These are phyloP conservation scores for Serendipita sp. DNA, from an alignment of 1,284 basidiomycete genomes.

Conservation along the genomic window DNA sequence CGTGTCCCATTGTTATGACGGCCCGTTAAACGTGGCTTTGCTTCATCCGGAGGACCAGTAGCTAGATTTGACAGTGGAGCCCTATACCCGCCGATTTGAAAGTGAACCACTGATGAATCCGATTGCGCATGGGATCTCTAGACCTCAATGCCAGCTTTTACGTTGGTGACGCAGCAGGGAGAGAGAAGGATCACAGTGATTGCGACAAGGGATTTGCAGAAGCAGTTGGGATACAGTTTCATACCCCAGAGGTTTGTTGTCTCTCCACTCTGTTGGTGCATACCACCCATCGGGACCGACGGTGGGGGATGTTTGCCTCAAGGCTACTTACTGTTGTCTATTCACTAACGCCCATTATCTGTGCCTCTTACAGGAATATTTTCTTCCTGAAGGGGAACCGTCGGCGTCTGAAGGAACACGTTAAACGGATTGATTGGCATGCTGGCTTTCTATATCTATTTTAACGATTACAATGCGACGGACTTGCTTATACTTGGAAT, in stretches of 20 bases:
- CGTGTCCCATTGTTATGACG: too few species aligned
- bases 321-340: too few species aligned
- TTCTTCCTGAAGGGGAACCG: neutral
- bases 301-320: too few species aligned
- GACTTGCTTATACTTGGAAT: too few species aligned
- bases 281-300: too few species aligned
- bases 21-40: too few species aligned
- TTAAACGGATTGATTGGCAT: too few species aligned
- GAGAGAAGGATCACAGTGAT: constrained; percentile 55
- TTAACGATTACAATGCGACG: too few species aligned
- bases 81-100: neutral
- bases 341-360: neutral
- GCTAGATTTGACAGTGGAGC: too few species aligned
- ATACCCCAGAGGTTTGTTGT: constrained; percentile 43
- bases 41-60: too few species aligned
- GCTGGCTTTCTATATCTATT: too few species aligned
- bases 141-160: constrained; percentile 59
- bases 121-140: constrained; percentile 19
- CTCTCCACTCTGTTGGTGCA: too few species aligned
- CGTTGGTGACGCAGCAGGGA: constrained; percentile 84
- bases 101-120: neutral
- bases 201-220: constrained; percentile 78
- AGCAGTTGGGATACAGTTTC: constrained; percentile 59
- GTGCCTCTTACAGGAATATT: neutral
- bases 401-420: neutral